Conservation (phyloP, 2,329 filamentous ascomycete species). For the Pseudogymnoascus sp. region DNA sequence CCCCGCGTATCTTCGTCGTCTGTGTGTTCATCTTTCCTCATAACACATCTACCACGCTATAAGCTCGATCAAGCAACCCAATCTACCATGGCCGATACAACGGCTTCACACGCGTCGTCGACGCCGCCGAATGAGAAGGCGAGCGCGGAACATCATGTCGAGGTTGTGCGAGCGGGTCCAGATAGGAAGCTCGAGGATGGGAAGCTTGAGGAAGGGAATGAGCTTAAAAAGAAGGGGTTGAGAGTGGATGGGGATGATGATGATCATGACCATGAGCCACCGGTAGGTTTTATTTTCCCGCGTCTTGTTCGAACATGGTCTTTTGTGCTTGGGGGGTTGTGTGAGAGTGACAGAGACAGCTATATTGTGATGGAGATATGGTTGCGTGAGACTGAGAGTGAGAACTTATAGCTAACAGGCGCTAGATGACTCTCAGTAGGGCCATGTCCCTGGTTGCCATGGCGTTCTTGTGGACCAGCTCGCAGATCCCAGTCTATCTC, state of each 20-base stretch:
- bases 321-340: background rate
- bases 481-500: conserved; percentile 48
- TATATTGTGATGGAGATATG: background rate
- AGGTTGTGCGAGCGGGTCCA: background rate
- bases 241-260: conserved; percentile 39
- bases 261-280: conserved; percentile 38
- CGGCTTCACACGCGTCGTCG: conserved; percentile 14
- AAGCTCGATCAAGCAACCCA: background rate
- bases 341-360: background rate
- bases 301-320: background rate
- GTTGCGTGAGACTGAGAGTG: background rate
- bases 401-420: conserved; percentile 16
- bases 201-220: conserved; percentile 18
- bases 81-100: background rate
- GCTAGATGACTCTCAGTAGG: conserved; percentile 34
- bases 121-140: conserved; percentile 20
- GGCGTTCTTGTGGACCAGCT: conserved; percentile 53
- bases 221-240: conserved; percentile 39
- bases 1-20: background rate
- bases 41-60: background rate
- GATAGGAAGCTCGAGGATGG: background rate
- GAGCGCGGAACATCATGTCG: background rate
- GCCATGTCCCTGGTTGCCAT: conserved; percentile 48
- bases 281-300: conserved; percentile 27
- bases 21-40: background rate